Evolutionary conservation across 2,329 filamentous ascomycete genomes (phyloP).

Genomic region (Ophiostoma populinum): DNA sequence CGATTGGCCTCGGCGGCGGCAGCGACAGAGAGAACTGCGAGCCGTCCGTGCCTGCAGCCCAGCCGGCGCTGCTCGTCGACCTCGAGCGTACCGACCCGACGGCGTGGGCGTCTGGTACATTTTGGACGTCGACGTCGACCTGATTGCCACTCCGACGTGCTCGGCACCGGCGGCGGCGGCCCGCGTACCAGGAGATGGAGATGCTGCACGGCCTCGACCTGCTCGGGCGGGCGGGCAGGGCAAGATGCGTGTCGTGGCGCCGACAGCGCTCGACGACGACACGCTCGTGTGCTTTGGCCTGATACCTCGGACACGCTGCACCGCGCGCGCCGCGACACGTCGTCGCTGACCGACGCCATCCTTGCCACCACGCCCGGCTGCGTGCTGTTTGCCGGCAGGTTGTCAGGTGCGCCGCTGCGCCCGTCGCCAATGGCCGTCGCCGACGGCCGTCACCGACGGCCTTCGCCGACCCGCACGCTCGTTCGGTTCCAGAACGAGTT

Average conservation of each 20-base stretch:
- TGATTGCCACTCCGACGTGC: background rate
- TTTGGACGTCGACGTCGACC: background rate
- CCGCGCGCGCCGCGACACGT: background rate
- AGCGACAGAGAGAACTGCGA: background rate
- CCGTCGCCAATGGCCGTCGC: background rate
- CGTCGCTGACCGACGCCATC: background rate
- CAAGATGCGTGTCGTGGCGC: background rate
- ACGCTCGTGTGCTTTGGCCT: background rate
- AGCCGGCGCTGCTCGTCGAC: background rate
- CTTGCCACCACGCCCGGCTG: background rate
- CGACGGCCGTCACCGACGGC: background rate
- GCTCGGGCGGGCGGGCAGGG: background rate
- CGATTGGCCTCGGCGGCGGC: background rate
- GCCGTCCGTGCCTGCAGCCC: background rate
- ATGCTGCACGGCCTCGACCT: background rate
- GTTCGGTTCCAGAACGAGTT: slow-evolving; percentile 1
- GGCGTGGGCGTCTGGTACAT: background rate
- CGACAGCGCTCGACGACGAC: background rate
- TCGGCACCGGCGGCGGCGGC: background rate
- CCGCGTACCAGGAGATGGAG: slow-evolving; percentile 1
- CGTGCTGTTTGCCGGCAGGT: background rate
- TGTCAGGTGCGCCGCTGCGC: background rate
- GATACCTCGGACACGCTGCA: slow-evolving; percentile 1
- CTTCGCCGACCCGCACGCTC: background rate
- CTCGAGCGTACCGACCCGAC: slow-evolving; percentile 1